Conservation (phyloP, 2,329 filamentous ascomycete genomes). For the Aspergillus hiratsukae region DNA sequence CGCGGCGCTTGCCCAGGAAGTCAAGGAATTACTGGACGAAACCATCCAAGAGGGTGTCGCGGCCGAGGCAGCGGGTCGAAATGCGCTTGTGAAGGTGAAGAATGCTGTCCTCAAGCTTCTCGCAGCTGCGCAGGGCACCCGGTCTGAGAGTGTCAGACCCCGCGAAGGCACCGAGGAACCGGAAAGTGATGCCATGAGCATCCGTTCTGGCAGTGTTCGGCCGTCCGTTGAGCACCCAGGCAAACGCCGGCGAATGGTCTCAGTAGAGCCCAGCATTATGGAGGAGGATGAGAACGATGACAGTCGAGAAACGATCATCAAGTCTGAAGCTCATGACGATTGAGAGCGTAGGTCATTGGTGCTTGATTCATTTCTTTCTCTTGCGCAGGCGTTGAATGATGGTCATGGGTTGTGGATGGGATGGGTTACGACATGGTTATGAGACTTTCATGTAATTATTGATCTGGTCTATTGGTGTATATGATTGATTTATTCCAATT, state of each 20-base stretch:
- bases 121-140: slow-evolving; percentile 46
- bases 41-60: slow-evolving; percentile 47
- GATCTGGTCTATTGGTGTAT: neutral
- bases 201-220: slow-evolving; percentile 26
- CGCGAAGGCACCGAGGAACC: slow-evolving; percentile 29
- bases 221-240: slow-evolving; percentile 26
- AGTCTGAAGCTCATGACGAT: slow-evolving; percentile 28
- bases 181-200: slow-evolving; percentile 28
- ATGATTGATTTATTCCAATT: neutral
- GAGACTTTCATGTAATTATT: neutral
- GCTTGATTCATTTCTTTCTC: slow-evolving; percentile 8
- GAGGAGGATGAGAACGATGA: slow-evolving; percentile 38
- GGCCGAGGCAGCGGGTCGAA: slow-evolving; percentile 40
- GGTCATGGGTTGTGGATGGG: neutral
- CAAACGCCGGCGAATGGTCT: slow-evolving; percentile 19
- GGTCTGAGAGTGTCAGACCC: slow-evolving; percentile 28
- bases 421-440: neutral
- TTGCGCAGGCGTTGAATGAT: neutral
- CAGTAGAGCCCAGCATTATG: slow-evolving; percentile 34
- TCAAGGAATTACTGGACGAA: slow-evolving; percentile 57
- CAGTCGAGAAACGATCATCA: slow-evolving; percentile 29
- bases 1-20: slow-evolving; percentile 48
- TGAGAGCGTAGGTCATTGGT: slow-evolving; percentile 6
- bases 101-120: slow-evolving; percentile 40
- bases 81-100: slow-evolving; percentile 44